Evolutionary conservation across 139 green algal species (phyloP).

Genomic region (Desmodesmus armatus): DNA sequence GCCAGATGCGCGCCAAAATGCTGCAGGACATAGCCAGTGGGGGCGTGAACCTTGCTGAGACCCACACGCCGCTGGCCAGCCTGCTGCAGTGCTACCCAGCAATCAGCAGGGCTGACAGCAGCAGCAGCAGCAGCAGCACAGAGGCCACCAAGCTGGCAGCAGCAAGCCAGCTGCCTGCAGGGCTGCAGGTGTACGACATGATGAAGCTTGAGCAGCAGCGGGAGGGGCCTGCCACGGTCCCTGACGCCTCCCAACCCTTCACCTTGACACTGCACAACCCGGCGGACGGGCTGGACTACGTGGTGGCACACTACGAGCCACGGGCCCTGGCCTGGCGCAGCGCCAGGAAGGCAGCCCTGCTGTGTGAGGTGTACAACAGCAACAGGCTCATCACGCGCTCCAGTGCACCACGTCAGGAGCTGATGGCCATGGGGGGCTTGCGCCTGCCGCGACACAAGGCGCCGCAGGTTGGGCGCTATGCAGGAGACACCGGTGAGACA

Average conservation of each 20-base stretch:
- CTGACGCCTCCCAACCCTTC: constrained; percentile 12
- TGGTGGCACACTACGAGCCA: constrained; percentile 41
- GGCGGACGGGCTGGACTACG: constrained; percentile 21
- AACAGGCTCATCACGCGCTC: neutral
- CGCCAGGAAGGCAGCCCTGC: neutral
- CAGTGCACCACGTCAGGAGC: neutral
- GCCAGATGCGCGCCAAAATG: neutral
- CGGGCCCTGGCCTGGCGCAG: constrained; percentile 13
- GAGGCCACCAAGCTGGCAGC: neutral
- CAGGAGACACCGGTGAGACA: constrained; percentile 2
- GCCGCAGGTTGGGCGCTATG: neutral
- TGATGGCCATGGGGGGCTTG: constrained; percentile 4
- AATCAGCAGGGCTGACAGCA: neutral
- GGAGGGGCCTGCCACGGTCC: neutral
- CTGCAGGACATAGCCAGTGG: neutral
- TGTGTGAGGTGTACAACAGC: constrained; percentile 15
- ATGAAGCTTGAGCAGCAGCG: constrained; percentile 6
- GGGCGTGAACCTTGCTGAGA: neutral
- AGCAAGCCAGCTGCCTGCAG: neutral
- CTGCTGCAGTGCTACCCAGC: neutral
- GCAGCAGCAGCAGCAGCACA: constrained; percentile 3
- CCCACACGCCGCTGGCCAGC: neutral
- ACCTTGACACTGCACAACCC: constrained; percentile 17
- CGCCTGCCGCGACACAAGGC: neutral
- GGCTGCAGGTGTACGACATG: constrained; percentile 7